These are phyloP conservation scores for Conidiobolus incongruus DNA, from an alignment of 371 early-diverging fungal species.

Conservation along the genomic window DNA sequence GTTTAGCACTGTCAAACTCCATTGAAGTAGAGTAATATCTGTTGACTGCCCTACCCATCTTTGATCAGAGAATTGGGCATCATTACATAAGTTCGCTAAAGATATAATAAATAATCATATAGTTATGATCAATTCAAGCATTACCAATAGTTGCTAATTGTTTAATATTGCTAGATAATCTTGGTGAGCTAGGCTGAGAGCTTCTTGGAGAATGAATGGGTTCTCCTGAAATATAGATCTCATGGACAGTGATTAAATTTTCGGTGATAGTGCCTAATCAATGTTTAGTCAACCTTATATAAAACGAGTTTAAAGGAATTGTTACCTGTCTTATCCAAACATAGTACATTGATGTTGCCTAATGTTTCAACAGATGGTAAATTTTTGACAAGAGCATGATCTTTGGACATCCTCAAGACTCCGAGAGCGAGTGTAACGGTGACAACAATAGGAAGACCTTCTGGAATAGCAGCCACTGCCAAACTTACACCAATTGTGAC, in stretches of 20 bases:
- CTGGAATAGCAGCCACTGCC: constrained; percentile 73
- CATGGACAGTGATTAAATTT: no score
- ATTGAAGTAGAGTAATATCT: constrained; percentile 65
- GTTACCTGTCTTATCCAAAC: constrained; percentile 94
- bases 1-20: constrained; percentile 10
- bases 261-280: no score
- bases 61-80: constrained; percentile 35
- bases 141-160: no score
- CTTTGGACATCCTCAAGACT: constrained; percentile 60
- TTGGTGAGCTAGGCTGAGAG: no score
- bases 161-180: no score
- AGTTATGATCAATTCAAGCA: no score
- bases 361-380: constrained; percentile 80
- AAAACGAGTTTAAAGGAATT: no score
- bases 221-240: no score
- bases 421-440: constrained; percentile 77
- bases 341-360: constrained; percentile 80
- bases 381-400: constrained; percentile 65
- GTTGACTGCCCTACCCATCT: constrained; percentile 59
- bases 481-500: constrained; percentile 34
- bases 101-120: no score
- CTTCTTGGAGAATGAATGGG: no score
- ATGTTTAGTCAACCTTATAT: no score
- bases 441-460: constrained; percentile 73
- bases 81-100: constrained; percentile 37